Base-by-base conservation (phyloP, 495 filamentous ascomycete species). In the Beverwykella pulmonaria region DNA sequence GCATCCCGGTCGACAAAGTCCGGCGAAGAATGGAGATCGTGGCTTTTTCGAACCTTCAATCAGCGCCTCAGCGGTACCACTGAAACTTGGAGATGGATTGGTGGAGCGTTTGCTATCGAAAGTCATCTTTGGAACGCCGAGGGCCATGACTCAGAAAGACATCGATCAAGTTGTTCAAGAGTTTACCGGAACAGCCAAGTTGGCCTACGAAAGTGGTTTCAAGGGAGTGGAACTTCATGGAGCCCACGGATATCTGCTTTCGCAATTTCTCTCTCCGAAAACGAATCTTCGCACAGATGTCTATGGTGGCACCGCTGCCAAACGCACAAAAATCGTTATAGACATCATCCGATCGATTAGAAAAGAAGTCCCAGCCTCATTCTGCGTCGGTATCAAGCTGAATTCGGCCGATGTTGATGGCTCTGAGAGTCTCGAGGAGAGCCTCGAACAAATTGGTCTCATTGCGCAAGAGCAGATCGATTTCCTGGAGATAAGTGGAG, bases 401-500 rank as follows among this genome's bases (percentile, higher is more conserved):
- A 89, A 88, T 72, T 86, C 84, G 7, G 83, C 80, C 1, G 86
- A 89, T 25, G 50, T 53, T 61, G 79, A 80, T 73, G 78, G 77
- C 73, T 75, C 72, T 5, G 67, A 77, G 8, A 78, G 75, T 49
- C 71, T 85, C 53, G 78, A 80, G 65, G 81, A 80, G 19, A 80
- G 76, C 36, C 77, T 88, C 69, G 77, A 77, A 17, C 86, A 87
- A 73, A 77, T 87, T 55, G 56, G 70, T 14, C 75, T 84, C 10
- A 79, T 89, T 15, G 73, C 74, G 8, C 75, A 78, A 0, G 83
- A 82, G 2, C 82, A 83, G 0, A 77, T 88, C 14, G 85, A 88
- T 74, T 88, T 88, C 72, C 69, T 88, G 48, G 85, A 89, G 71
- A 80, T 89, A 61, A 83, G 79, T 41, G 86, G 86, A 19, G 85